A percentile compares a stretch with the other conserved stretches of the same genome.
Conservation (phyloP, 73 alveolate species). For the Blepharisma japonicum region DNA sequence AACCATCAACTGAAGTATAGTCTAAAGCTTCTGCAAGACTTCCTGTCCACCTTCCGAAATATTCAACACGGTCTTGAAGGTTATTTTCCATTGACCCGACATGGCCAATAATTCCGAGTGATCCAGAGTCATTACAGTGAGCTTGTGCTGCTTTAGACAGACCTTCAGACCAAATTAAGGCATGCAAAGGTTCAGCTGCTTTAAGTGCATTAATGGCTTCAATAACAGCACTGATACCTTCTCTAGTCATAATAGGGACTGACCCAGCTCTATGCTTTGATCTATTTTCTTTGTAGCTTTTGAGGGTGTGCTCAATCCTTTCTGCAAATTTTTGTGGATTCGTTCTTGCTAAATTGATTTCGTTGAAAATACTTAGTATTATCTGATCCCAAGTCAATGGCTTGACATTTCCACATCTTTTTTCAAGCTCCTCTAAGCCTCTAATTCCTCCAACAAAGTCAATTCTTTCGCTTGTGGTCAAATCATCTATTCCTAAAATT, state of each 20-base stretch:
- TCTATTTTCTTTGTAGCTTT: neutral
- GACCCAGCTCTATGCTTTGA: neutral
- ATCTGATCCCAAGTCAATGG: neutral
- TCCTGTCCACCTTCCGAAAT: slow-evolving; percentile 89
- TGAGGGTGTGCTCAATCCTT: neutral
- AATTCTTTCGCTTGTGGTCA: slow-evolving; percentile 32
- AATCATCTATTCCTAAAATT: slow-evolving; percentile 27
- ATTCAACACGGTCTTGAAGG: slow-evolving; percentile 73
- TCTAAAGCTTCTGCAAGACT: slow-evolving; percentile 76
- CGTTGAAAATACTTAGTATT: neutral
- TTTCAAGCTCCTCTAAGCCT: no score
- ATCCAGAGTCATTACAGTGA: slow-evolving; percentile 83
- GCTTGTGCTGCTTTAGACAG: slow-evolving; percentile 67
- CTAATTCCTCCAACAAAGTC: slow-evolving; percentile 1
- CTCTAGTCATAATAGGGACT: slow-evolving; percentile 23
- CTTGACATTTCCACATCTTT: no score
- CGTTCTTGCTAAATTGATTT: neutral
- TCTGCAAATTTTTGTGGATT: neutral
- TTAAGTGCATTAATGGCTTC: slow-evolving; percentile 43
- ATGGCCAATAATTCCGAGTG: slow-evolving; percentile 79
- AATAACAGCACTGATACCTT: slow-evolving; percentile 7
- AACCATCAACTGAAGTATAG: slow-evolving; percentile 53
- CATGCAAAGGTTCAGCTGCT: slow-evolving; percentile 40
- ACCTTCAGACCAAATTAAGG: slow-evolving; percentile 49
- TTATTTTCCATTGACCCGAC: slow-evolving; percentile 70